Conservation (phyloP, 164 flowering plant species). For the Magnolia changhungtana region DNA sequence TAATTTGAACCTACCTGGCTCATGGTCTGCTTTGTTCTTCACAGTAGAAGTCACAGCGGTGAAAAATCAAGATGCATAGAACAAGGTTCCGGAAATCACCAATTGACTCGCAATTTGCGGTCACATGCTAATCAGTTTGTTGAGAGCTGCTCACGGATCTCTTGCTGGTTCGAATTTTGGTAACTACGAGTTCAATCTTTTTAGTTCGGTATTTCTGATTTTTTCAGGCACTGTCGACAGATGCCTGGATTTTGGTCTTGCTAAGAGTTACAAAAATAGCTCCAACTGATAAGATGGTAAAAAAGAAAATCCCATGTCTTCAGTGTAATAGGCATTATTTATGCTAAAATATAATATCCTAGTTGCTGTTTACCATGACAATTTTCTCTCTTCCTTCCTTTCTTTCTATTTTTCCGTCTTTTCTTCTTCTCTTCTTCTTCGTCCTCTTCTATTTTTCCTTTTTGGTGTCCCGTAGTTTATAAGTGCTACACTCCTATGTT, state of each 20-base stretch:
- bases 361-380: too few relatives aligned
- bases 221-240: not conserved
- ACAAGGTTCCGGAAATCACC: not conserved
- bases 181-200: not conserved
- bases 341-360: too few relatives aligned
- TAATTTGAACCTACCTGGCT: not conserved
- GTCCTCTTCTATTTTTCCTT: too few relatives aligned
- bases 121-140: not conserved
- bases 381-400: too few relatives aligned
- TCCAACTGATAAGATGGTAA: not conserved
- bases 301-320: not conserved
- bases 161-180: not conserved
- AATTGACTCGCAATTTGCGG: not conserved
- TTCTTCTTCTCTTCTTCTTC: too few relatives aligned
- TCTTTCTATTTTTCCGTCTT: too few relatives aligned
- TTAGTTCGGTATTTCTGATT: not conserved
- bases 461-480: too few relatives aligned
- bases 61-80: not conserved
- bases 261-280: not conserved
- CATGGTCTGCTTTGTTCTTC: not conserved
- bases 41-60: not conserved
- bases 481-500: too few relatives aligned
- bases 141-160: not conserved
- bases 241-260: not conserved
- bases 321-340: not conserved